Percentiles rank a stretch among this genome's conserved stretches.
phyloP scores from a whole-genome alignment of 345 rosid genomes.

The Arabis alpina region DNA sequence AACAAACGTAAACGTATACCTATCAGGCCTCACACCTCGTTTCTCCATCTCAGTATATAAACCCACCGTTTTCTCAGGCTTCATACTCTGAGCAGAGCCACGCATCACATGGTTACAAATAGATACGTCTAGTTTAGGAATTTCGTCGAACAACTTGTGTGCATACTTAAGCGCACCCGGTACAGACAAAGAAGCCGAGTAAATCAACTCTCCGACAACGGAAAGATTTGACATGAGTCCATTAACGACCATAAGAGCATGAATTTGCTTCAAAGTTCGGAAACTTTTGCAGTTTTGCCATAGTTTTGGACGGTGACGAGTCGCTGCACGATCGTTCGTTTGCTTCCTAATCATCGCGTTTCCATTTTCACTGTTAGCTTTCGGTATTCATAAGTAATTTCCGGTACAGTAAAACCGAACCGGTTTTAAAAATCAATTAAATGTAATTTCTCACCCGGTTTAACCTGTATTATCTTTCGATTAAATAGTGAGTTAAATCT shows the following conservation, averaged over 20 bases:
- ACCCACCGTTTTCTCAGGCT: conserved; percentile 46
- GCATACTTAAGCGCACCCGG: conserved; percentile 58
- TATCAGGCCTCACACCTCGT: conserved; percentile 50
- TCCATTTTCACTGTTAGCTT: neutral
- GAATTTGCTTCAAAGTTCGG: conserved; percentile 59
- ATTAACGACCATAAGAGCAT: conserved; percentile 50
- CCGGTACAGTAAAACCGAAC: conserved; percentile 21
- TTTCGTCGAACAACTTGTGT: conserved; percentile 61
- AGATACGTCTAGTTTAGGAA: conserved; percentile 58
- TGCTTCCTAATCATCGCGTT: conserved; percentile 55
- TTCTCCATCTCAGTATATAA: conserved; percentile 62
- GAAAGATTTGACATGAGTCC: conserved; percentile 56
- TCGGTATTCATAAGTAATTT: conserved; percentile 17
- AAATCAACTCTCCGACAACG: conserved; percentile 63
- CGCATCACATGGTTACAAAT: conserved; percentile 66
- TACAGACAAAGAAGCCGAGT: conserved; percentile 47
- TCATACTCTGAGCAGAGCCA: conserved; percentile 60
- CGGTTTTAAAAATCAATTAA: neutral
- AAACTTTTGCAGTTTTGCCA: conserved; percentile 64
- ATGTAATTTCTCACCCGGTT: conserved; percentile 2
- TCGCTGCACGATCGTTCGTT: conserved; percentile 52
- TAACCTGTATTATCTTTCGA: too few species aligned
- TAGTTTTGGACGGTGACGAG: conserved; percentile 50
- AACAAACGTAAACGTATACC: conserved; percentile 65
- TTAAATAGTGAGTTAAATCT: conserved; percentile 13